Percentiles rank a stretch among this genome's conserved stretches.
These are phyloP conservation scores for Colletotrichum lini DNA, from an alignment of 2,329 filamentous ascomycete species.

Conservation along the genomic window DNA sequence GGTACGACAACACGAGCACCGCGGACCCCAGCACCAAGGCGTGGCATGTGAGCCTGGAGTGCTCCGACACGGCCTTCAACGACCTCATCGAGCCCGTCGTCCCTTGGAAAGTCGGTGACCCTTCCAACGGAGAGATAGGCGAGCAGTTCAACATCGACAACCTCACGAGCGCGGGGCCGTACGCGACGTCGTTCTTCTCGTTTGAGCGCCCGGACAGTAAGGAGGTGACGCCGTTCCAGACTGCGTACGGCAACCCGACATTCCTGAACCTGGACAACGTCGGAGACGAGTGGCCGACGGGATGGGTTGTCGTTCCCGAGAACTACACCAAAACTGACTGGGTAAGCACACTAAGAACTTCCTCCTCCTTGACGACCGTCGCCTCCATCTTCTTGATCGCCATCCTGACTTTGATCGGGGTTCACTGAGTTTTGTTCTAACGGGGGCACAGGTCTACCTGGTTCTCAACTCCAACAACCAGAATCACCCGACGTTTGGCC, in stretches of 20 bases:
- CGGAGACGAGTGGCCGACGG: constrained; percentile 27
- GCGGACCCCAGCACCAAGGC: constrained; percentile 36
- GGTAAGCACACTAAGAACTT: constrained; percentile 19
- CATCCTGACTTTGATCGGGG: background rate
- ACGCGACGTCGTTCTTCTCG: constrained; percentile 47
- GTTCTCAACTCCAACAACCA: constrained; percentile 7
- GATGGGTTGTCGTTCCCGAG: constrained; percentile 43
- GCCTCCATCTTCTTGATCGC: background rate
- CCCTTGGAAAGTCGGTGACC: constrained; percentile 42
- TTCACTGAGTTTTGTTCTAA: background rate
- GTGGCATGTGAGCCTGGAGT: constrained; percentile 44
- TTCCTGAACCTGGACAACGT: constrained; percentile 47
- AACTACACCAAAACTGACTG: constrained; percentile 42
- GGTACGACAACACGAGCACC: constrained; percentile 44
- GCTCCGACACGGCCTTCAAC: constrained; percentile 48
- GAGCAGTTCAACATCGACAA: constrained; percentile 23
- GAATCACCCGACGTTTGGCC: background rate
- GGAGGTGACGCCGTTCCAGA: constrained; percentile 45
- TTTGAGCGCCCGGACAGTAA: constrained; percentile 13
- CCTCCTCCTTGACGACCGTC: no score
- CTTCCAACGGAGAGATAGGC: constrained; percentile 21
- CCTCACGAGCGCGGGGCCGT: constrained; percentile 3
- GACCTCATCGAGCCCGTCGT: constrained; percentile 47
- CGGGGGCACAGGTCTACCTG: constrained; percentile 8
- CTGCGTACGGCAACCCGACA: constrained; percentile 59